Evolutionary conservation across 768 basidiomycete genomes (phyloP).

Genomic region (Russula brevipes): DNA sequence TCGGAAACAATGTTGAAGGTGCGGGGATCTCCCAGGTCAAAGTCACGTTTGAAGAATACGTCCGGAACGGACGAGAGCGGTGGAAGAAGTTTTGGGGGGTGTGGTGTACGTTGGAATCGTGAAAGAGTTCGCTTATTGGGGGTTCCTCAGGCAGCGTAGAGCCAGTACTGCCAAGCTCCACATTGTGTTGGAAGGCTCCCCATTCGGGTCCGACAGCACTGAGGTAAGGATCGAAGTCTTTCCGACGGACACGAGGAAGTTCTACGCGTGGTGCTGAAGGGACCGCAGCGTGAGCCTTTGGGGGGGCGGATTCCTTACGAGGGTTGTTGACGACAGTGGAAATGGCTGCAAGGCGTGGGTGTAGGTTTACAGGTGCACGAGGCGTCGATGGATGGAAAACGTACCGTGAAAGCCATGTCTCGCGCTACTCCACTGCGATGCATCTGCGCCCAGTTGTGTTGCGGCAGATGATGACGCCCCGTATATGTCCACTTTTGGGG

Average conservation of each 20-base stretch:
- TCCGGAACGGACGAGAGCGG: conserved; percentile 70
- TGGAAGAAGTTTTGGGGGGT: conserved; percentile 45
- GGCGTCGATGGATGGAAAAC: conserved; percentile 25
- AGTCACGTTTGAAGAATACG: conserved; percentile 72
- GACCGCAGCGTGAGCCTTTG: conserved; percentile 79
- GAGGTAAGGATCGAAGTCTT: conserved; percentile 83
- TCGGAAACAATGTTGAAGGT: conserved; percentile 77
- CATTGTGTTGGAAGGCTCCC: conserved; percentile 59
- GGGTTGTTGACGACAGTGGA: conserved; percentile 93
- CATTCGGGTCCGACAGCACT: conserved; percentile 67
- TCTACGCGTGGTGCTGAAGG: conserved; percentile 67
- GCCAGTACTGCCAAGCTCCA: conserved; percentile 33
- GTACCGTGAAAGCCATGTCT: conserved; percentile 86
- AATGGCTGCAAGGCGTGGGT: conserved; percentile 54
- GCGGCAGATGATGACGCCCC: conserved; percentile 44
- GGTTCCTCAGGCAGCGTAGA: conserved; percentile 30
- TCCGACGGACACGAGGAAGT: conserved; percentile 72
- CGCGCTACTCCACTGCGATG: conserved; percentile 72
- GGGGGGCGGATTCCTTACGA: conserved; percentile 74
- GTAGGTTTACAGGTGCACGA: not conserved
- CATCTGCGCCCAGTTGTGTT: conserved; percentile 46
- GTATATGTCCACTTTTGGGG: conserved; percentile 42
- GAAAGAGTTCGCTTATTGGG: conserved; percentile 13
- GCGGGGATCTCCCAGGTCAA: conserved; percentile 75
- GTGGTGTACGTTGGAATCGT: conserved; percentile 30